Conservation (phyloP, 1,284 basidiomycete species). For the Coniferiporia weirii region DNA sequence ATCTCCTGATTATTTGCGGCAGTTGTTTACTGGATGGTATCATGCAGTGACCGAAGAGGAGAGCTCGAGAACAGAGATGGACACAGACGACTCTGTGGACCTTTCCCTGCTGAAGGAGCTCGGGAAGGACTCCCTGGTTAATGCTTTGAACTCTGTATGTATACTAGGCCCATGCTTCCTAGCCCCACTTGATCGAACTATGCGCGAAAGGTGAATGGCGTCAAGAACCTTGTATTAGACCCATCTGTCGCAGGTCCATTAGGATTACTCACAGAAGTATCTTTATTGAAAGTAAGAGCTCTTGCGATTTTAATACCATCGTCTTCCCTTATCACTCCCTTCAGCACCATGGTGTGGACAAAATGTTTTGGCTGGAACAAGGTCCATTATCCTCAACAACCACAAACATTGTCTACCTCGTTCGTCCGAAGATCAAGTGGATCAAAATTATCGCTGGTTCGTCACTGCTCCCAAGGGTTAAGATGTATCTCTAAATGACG, state of each 20-base stretch:
- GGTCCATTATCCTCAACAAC: constrained; percentile 81
- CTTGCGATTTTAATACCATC: background rate
- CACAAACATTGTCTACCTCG: constrained; percentile 91
- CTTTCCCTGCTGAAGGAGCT: constrained; percentile 70
- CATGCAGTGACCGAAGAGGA: constrained; percentile 21
- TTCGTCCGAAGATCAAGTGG: constrained; percentile 80
- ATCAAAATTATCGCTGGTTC: constrained; percentile 88
- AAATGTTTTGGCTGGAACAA: constrained; percentile 98
- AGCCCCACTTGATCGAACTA: constrained; percentile 9
- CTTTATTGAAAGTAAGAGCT: constrained; percentile 74
- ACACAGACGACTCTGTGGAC: constrained; percentile 49
- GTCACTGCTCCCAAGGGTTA: background rate
- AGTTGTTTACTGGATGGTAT: background rate
- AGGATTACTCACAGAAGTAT: constrained; percentile 89
- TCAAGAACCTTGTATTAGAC: constrained; percentile 94
- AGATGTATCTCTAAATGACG: constrained; percentile 9
- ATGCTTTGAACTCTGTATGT: constrained; percentile 77
- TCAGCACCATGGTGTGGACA: constrained; percentile 96
- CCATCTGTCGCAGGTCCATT: constrained; percentile 85
- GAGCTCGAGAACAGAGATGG: constrained; percentile 20
- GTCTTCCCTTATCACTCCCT: background rate
- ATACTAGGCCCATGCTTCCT: background rate
- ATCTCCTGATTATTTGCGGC: no score
- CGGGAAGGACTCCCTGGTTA: constrained; percentile 70
- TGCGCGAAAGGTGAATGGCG: constrained; percentile 73